Conservation (phyloP, 2,329 filamentous ascomycete species). For the Penicillium sp. region DNA sequence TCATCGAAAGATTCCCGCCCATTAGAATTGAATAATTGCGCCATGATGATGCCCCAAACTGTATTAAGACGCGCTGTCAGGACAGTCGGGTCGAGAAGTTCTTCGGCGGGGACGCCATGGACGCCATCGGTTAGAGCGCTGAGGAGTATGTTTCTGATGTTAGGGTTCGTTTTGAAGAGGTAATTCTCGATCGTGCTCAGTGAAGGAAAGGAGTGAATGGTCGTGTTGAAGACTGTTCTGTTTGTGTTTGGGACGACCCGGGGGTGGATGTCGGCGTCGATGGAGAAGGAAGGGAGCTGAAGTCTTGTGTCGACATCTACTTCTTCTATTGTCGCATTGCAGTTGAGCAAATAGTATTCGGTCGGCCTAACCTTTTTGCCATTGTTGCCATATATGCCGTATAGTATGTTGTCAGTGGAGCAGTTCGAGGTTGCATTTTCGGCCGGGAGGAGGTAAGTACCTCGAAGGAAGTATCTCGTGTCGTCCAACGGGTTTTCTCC, state of each 20-base stretch:
- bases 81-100: neutral
- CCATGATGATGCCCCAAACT: conserved; percentile 2
- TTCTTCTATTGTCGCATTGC: conserved; percentile 7
- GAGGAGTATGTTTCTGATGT: neutral
- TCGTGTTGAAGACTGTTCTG: neutral
- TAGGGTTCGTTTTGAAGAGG: neutral
- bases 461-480: neutral
- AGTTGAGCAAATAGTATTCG: neutral
- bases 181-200: neutral
- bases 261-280: conserved; percentile 6
- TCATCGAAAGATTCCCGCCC: neutral
- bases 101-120: neutral
- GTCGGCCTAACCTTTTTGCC: too few relatives aligned
- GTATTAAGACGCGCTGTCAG: neutral
- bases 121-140: neutral
- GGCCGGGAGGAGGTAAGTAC: neutral
- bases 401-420: neutral
- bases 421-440: neutral
- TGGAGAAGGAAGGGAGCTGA: conserved; percentile 6
- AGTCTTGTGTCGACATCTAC: conserved; percentile 3
- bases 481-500: neutral
- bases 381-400: neutral
- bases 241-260: neutral
- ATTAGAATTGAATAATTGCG: neutral
- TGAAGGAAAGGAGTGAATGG: neutral